Percentiles rank a stretch among this genome's conserved stretches.
These are phyloP conservation scores for Mantamonas sphyraenae DNA, from an alignment of 78 protist genomes.

Conservation along the genomic window DNA sequence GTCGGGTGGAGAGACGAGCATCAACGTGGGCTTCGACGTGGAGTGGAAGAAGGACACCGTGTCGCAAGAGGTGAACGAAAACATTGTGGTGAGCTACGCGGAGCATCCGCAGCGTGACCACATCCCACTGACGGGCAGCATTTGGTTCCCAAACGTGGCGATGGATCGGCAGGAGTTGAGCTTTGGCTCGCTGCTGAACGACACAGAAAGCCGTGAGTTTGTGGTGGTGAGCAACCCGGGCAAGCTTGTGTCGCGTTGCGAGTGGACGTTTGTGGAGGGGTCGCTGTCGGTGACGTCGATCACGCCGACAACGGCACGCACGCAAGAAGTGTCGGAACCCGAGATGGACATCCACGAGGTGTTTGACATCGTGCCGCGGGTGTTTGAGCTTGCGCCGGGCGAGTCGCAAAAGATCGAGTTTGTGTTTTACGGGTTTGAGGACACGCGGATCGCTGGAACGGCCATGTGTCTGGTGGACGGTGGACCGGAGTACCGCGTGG, in stretches of 20 bases:
- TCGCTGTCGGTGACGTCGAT: neutral
- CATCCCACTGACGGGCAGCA: conserved; percentile 29
- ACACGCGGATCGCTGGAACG: conserved; percentile 8
- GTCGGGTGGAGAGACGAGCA: neutral
- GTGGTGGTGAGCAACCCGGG: conserved; percentile 32
- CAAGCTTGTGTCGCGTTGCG: conserved; percentile 8
- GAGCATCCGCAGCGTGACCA: conserved; percentile 48
- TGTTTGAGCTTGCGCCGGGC: conserved; percentile 38
- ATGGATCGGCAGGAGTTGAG: neutral
- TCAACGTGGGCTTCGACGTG: conserved; percentile 10
- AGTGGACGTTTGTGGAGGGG: conserved; percentile 37
- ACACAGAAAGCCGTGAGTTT: neutral
- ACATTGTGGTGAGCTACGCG: too few relatives aligned
- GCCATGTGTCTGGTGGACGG: conserved; percentile 54
- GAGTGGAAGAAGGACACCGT: neutral
- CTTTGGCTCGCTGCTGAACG: conserved; percentile 52
- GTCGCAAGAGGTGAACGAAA: too few relatives aligned
- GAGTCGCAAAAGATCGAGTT: conserved; percentile 27
- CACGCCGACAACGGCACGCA: too few relatives aligned
- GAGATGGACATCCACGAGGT: neutral
- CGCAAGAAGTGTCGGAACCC: neutral
- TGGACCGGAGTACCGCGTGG: conserved; percentile 53
- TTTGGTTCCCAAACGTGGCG: conserved; percentile 52
- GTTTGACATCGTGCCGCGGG: conserved; percentile 56
- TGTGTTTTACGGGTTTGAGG: conserved; percentile 22